Percentiles rank a stretch among this genome's conserved stretches.
Conservation (phyloP, 2,329 filamentous ascomycete genomes). For the Aspergillus sp. region DNA sequence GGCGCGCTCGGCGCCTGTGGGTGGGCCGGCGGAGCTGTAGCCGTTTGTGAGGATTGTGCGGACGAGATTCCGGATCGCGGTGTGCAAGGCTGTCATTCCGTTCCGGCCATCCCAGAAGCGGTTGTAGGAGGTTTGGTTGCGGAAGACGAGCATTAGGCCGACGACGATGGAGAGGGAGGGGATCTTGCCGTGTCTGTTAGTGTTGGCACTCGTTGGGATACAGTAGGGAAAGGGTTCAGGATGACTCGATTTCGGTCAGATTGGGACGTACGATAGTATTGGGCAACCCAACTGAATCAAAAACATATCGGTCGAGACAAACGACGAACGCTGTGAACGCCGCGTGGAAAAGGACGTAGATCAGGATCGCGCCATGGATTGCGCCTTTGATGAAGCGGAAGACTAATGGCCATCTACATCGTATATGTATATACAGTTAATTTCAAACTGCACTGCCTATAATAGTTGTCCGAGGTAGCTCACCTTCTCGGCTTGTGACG, state of each 20-base stretch:
- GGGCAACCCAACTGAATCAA: conserved; percentile 55
- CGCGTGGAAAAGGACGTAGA: conserved; percentile 59
- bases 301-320: conserved; percentile 55
- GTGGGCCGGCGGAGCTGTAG: conserved; percentile 32
- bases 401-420: conserved; percentile 59
- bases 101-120: conserved; percentile 63
- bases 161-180: conserved; percentile 66
- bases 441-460: background rate
- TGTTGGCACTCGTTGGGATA: too few species aligned
- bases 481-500: conserved; percentile 34
- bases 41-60: conserved; percentile 55
- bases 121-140: conserved; percentile 64
- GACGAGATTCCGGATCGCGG: conserved; percentile 60
- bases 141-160: conserved; percentile 66
- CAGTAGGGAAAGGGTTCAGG: background rate
- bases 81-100: conserved; percentile 57
- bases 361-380: conserved; percentile 58
- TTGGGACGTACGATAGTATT: conserved; percentile 52
- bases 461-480: background rate
- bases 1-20: conserved; percentile 46
- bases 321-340: conserved; percentile 60
- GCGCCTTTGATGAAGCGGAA: conserved; percentile 65
- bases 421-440: background rate
- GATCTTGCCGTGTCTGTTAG: conserved; percentile 39
- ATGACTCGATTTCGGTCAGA: too few species aligned